A percentile compares a stretch with the other conserved stretches of the same genome.
These are phyloP conservation scores for Hypoxylon sp. DNA, from an alignment of 2,329 filamentous ascomycete genomes.

Conservation along the genomic window DNA sequence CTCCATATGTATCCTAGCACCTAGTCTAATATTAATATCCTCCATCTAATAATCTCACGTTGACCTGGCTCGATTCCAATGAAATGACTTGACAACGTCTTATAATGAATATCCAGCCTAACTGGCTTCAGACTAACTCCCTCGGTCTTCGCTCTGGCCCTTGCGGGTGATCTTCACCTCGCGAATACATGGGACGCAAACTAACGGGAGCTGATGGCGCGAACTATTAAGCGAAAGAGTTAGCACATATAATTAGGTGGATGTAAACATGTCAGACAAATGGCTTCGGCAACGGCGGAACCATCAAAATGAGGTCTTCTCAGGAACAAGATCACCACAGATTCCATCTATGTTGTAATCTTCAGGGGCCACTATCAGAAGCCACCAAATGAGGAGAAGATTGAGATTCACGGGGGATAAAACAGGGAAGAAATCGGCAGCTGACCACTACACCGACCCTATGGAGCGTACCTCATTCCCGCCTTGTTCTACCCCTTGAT, in stretches of 20 bases:
- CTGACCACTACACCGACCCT: background rate
- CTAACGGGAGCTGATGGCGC: background rate
- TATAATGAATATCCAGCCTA: background rate
- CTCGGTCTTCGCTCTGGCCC: background rate
- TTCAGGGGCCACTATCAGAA: background rate
- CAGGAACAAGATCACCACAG: background rate
- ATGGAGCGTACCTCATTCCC: slow-evolving; percentile 16
- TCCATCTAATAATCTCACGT: background rate
- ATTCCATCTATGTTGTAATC: background rate
- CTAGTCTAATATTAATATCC: background rate
- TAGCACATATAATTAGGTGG: background rate
- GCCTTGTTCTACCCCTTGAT: background rate
- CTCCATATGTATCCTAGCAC: background rate
- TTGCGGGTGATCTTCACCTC: slow-evolving; percentile 1
- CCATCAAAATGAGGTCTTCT: background rate
- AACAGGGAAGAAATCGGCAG: background rate
- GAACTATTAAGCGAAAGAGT: background rate
- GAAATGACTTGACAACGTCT: background rate
- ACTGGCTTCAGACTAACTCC: slow-evolving; percentile 4
- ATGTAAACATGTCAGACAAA: background rate
- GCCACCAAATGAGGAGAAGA: background rate
- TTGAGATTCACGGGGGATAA: no score
- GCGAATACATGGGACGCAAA: background rate
- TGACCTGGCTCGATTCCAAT: background rate
- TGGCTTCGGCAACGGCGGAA: background rate